phyloP scores from a whole-genome alignment of 2,329 filamentous ascomycete genomes.

The Paecilomyces sp. region DNA sequence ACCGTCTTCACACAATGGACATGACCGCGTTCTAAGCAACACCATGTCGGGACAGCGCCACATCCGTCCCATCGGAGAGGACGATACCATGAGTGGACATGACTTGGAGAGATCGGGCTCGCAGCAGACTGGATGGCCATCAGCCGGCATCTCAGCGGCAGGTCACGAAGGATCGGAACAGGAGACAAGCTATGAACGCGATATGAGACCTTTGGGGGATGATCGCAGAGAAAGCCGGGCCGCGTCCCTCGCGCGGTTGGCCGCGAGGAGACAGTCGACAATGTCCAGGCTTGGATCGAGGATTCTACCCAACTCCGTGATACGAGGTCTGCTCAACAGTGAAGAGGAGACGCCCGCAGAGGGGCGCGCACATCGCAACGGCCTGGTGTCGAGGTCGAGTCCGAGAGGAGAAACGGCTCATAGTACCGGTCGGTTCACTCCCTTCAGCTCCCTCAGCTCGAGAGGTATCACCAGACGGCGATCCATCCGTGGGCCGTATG shows the following conservation, averaged over 20 bases:
- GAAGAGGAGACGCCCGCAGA: constrained; percentile 40
- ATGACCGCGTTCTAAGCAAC: constrained; percentile 28
- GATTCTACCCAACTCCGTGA: constrained; percentile 40
- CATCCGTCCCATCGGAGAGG: constrained; percentile 7
- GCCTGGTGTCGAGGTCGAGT: constrained; percentile 30
- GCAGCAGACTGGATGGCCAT: constrained; percentile 5
- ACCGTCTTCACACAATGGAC: constrained; percentile 16
- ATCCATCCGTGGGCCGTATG: constrained; percentile 31
- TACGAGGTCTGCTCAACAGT: constrained; percentile 36
- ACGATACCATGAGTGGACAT: constrained; percentile 3
- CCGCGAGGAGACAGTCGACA: constrained; percentile 36
- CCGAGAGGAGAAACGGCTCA: constrained; percentile 26
- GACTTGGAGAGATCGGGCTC: constrained; percentile 1
- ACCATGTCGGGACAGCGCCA: constrained; percentile 17
- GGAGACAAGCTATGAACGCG: constrained; percentile 30
- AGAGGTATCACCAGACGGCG: constrained; percentile 34
- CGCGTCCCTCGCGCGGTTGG: constrained; percentile 25
- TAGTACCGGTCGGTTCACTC: constrained; percentile 28
- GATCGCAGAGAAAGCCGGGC: constrained; percentile 23
- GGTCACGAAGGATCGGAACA: constrained; percentile 8
- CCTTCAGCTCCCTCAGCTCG: constrained; percentile 32
- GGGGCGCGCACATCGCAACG: constrained; percentile 37
- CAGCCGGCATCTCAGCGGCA: neutral
- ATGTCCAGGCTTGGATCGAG: constrained; percentile 43
- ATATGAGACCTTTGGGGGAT: constrained; percentile 24